Evolutionary conservation across 768 basidiomycete species (phyloP), one percentile per base, ranked within the genome.

Genomic region (Mycena capillaripes): DNA sequence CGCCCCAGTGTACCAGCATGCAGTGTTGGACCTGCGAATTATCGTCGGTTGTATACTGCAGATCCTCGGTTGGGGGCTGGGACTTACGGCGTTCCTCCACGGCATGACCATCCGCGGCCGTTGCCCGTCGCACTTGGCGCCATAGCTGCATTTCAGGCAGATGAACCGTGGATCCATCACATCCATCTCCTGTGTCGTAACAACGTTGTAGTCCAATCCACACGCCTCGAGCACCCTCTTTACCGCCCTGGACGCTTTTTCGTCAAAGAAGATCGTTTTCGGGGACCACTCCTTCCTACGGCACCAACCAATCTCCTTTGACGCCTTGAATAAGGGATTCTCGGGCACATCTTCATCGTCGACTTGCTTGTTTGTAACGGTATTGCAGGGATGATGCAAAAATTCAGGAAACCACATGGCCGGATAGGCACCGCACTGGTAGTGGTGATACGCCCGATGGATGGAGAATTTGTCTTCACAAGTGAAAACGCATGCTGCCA

Each of bases 321-420:
- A 40, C n/a, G 79, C 63, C 4, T 32, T 34, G 16, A 81, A 66
- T 11, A 60, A 56, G 27, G 40, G n/a, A 42, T 81, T 73, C 19
- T 65, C 48, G 8, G 73, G 19, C 11, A 71, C 63, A 7, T 62
- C 52, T 34, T 55, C 27, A 25, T 58, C 52, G 17, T 79, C 67
- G 5, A 58, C 27, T 25, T 36, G 36, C 2, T 55, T 34, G 23
- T 53, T 42, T 25, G 44, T 36, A 29, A 79, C 74, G 1, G 78
- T 74, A 42, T 78, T 79, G 75, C 83, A 84, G 0, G 74, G 66
- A 70, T 85, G 83, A 25, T 79, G 75, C 23, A 84, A 61, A 65
- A 83, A 79, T 53, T 83, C 79, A 12, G 83, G 83, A 63, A 79
- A 83, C 78, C 78, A 83, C 75, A 84, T 75, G n/a, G 70, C 70